Evolutionary conservation across 495 filamentous ascomycete species (phyloP).

Genomic region (Neurospora intermedia): DNA sequence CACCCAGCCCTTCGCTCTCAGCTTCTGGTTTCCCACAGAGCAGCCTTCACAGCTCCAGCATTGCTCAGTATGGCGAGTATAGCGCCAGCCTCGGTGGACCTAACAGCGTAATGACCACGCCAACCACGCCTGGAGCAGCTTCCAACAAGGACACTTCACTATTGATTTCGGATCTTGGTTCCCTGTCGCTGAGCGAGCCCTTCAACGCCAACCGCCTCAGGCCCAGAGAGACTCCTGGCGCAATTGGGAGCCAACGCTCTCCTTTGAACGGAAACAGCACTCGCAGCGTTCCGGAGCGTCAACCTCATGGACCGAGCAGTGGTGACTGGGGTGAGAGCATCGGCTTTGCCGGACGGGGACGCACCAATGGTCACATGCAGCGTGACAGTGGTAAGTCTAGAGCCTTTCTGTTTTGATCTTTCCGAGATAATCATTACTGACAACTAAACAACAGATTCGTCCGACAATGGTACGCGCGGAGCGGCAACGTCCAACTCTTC

Average conservation of each 20-base stretch:
- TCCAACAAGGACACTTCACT: slow-evolving; percentile 49
- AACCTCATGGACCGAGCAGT: slow-evolving; percentile 66
- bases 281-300: slow-evolving; percentile 64
- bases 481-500: slow-evolving; percentile 13
- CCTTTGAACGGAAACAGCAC: slow-evolving; percentile 51
- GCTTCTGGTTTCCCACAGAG: slow-evolving; percentile 41
- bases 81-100: slow-evolving; percentile 24
- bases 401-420: neutral
- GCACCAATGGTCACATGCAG: slow-evolving; percentile 71
- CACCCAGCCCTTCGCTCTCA: slow-evolving; percentile 85
- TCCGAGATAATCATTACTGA: neutral
- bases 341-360: slow-evolving; percentile 54
- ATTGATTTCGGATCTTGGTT: slow-evolving; percentile 40
- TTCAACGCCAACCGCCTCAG: slow-evolving; percentile 41
- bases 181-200: slow-evolving; percentile 58
- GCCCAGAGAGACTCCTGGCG: slow-evolving; percentile 44
- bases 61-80: slow-evolving; percentile 45
- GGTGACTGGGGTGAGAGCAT: slow-evolving; percentile 57
- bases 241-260: slow-evolving; percentile 81
- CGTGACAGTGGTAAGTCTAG: slow-evolving; percentile 57
- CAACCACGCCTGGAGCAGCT: slow-evolving; percentile 42
- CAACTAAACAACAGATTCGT: slow-evolving; percentile 19
- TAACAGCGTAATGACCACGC: slow-evolving; percentile 28
- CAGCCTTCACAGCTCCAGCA: slow-evolving; percentile 42
- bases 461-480: slow-evolving; percentile 20